A percentile compares a stretch with the other conserved stretches of the same genome.
phyloP scores from a whole-genome alignment of 1,284 basidiomycete species.

The Prillingera fragicola region DNA sequence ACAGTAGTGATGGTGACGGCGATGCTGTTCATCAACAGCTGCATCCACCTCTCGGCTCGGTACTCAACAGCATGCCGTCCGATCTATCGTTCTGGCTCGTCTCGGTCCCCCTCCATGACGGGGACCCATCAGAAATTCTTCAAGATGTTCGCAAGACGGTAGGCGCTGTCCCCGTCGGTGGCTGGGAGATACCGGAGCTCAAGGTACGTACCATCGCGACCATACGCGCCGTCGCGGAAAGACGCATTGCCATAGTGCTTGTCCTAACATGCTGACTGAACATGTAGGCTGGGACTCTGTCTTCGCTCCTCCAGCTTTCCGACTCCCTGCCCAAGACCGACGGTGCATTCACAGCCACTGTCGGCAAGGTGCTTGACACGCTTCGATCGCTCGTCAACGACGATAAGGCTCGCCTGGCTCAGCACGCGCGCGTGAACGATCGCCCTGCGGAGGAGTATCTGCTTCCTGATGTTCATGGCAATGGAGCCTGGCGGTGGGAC shows the following conservation, averaged over 20 bases:
- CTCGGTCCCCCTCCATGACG: conserved; percentile 51
- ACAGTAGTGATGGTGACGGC: background rate
- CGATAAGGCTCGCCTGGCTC: conserved; percentile 71
- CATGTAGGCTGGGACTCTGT: conserved; percentile 97
- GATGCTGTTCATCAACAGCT: background rate
- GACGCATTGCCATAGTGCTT: too few relatives aligned
- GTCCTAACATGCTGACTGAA: too few relatives aligned
- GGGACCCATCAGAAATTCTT: conserved; percentile 50
- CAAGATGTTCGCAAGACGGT: conserved; percentile 47
- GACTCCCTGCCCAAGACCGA: conserved; percentile 93
- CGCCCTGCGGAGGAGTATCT: conserved; percentile 74
- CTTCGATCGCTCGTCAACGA: conserved; percentile 86
- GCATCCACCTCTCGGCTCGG: background rate
- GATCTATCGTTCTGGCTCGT: conserved; percentile 55
- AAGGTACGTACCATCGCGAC: conserved; percentile 35
- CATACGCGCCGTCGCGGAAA: too few relatives aligned
- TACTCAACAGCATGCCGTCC: conserved; percentile 50
- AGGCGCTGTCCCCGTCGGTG: conserved; percentile 39
- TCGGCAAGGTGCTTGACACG: conserved; percentile 92
- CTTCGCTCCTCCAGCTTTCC: conserved; percentile 79
- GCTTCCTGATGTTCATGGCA: conserved; percentile 23
- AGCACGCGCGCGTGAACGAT: conserved; percentile 75
- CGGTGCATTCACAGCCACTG: conserved; percentile 73
- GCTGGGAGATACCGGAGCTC: conserved; percentile 47
- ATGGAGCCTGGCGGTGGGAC: conserved; percentile 69